phyloP scores from a whole-genome alignment of 176 grass and related monocot species.

The Lolium multiflorum region DNA sequence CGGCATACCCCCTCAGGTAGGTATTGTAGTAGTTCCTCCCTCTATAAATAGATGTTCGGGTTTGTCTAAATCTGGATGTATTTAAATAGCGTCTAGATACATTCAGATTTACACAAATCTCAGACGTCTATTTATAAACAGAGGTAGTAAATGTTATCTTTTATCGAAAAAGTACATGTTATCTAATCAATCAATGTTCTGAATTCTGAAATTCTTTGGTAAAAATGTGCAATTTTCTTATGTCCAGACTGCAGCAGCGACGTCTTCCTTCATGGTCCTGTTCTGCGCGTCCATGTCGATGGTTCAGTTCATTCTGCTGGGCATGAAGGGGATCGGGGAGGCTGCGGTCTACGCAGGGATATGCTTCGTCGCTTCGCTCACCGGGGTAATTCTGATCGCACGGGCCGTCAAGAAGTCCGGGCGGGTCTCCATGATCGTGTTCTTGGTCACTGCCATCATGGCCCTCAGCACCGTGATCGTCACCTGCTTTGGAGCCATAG shows the following conservation, averaged over 20 bases:
- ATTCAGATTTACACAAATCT: too few relatives aligned
- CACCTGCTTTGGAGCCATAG: slow-evolving; percentile 57
- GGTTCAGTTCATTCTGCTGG: slow-evolving; percentile 78
- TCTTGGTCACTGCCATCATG: slow-evolving; percentile 67
- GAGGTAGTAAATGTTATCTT: too few relatives aligned
- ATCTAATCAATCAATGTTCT: neutral
- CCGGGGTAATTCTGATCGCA: slow-evolving; percentile 47
- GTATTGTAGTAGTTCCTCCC: too few relatives aligned
- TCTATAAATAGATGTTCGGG: too few relatives aligned
- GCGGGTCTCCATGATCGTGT: slow-evolving; percentile 66
- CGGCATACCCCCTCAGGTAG: slow-evolving; percentile 70
- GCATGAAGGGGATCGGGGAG: slow-evolving; percentile 59
- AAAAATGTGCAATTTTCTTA: neutral
- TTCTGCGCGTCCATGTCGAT: slow-evolving; percentile 89
- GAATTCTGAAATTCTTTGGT: too few relatives aligned
- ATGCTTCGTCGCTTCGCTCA: slow-evolving; percentile 59
- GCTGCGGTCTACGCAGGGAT: slow-evolving; percentile 55
- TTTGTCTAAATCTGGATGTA: too few relatives aligned
- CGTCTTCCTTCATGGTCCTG: slow-evolving; percentile 73
- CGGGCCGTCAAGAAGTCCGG: slow-evolving; percentile 58
- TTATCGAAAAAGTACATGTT: too few relatives aligned
- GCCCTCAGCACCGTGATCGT: slow-evolving; percentile 70
- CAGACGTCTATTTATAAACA: too few relatives aligned
- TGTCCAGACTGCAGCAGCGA: slow-evolving; percentile 69
- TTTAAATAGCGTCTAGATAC: too few relatives aligned